Evolutionary conservation across 495 filamentous ascomycete genomes (phyloP).

Genomic region (Aspergillus ostianus): DNA sequence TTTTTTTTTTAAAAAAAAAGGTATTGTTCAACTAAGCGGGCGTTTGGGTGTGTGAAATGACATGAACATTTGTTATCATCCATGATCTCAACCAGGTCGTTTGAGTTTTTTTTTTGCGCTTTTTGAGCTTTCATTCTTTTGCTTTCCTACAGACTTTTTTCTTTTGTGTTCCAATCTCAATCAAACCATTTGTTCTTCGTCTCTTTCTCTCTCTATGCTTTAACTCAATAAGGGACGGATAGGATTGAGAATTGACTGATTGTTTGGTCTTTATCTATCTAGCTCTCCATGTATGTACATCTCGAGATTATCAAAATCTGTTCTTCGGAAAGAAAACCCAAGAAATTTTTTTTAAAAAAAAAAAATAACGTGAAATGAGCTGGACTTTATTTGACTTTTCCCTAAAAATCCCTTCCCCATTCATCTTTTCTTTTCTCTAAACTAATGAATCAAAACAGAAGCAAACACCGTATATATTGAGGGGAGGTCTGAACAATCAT

Average conservation of each 20-base stretch:
- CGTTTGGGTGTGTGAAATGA: constrained; percentile 17
- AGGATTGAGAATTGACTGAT: not conserved
- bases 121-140: too few species aligned
- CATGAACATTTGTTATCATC: constrained; percentile 4
- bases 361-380: too few species aligned
- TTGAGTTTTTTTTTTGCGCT: constrained; percentile 10
- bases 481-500: too few species aligned
- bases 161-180: constrained; percentile 3
- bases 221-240: not conserved
- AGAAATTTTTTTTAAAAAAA: not conserved
- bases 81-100: constrained; percentile 16
- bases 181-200: not conserved
- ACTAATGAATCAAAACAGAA: too few species aligned
- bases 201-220: not conserved
- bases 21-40: constrained; percentile 21
- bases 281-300: constrained; percentile 1
- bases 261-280: constrained; percentile 6
- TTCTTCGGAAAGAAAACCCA: not conserved
- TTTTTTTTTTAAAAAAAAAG: too few species aligned
- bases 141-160: constrained; percentile 6
- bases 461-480: too few species aligned
- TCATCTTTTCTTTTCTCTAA: too few species aligned
- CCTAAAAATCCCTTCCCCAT: too few species aligned
- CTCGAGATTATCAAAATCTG: not conserved
- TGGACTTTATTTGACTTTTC: too few species aligned